Base-by-base conservation (phyloP, 179 eudicot genomes). In the Patellifolia procumbens region DNA sequence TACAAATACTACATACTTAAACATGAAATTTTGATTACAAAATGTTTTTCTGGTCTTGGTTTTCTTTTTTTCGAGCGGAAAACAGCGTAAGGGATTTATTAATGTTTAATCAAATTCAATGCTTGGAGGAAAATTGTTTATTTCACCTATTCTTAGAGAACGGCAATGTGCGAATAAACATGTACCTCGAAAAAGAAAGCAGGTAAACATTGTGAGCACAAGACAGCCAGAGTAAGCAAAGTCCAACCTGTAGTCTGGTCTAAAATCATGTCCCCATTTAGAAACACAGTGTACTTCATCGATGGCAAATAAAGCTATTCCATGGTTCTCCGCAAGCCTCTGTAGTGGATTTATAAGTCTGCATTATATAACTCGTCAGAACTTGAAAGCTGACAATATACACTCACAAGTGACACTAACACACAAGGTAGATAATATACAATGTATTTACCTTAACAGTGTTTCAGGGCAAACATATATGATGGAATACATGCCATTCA, bases 251-350 rank as follows among this genome's bases (percentile, higher is more conserved):
- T 92, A 94, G 74, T 87, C 94, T 37, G 98, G 98, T 81, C 98
- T 91, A 87, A 94, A 94, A 87, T 94, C 97, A 88, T 92, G 98
- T 72, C 98, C 98, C 98, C 98, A 94, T 80, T 94, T 94, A 34
- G 98, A 94, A 79, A 94, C 86, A 78, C 98, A 94, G 52, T 94
- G 98, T 70, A 84, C 98, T 89, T 94, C 98, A 85, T 94, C 98
- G 63, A 94, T 85, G 29, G 98, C 97, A 86, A 94, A 92, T 59
- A 94, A 81, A 73, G 98, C 94, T 76, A 94, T 89, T 78, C 98
- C 98, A 7, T 87, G 90, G 52, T 58, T 83, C 87, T 89, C 86
- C 22, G 97, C 98, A 75, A 94, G 97, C 80, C 78, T 78, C 79
- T 92, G 94, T 73, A 94, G 98, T 62, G 93, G 95, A 79, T 82